Base-by-base conservation (phyloP, 495 filamentous ascomycete genomes). In the Penicillium goetzii region DNA sequence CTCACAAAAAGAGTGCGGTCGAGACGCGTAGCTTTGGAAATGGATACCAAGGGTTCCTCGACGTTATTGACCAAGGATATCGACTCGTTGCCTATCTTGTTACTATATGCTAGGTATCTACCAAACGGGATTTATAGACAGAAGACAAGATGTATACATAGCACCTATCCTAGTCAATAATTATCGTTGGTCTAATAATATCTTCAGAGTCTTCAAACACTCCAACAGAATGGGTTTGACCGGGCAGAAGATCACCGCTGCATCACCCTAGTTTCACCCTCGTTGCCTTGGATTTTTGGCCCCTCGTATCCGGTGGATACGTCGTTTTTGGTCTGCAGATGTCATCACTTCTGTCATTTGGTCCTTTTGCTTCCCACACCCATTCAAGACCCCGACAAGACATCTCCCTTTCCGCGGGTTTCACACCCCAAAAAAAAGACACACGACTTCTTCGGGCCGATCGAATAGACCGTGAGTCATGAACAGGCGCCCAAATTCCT, bases 401-500 rank as follows among this genome's bases (percentile, higher is more conserved):
- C 47, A 28, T 51, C 25, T 17, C 14, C 14, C 14, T 30, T 28
- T 51, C 25, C 47, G n/a, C 25, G 47, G 47, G 47, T 17, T 51
- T 47, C 43, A 47, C 4, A 4, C 10, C 9, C 4, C 25, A 15
- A 26, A 15, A 26, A 12, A 12, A 19, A 4, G 45, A 25, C 23
- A 23, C 23, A 49, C n/a, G 45, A 1, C 23, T 26, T 49, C 15
- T n/a, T 4, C 17, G 12, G 40, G n/a, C n/a, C 17, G 40, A 43
- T 43, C 17, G 5, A 19, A 43, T 12, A 17, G 25, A 51, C 25
- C 23, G n/a, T 62, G 59, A 62, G 33, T 62, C 59, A 62, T 56
- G 49, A 60, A 23, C 40, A 62, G 59, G 59, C 59, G 23, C 47
- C 60, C 11, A 59, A 23, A 62, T 47, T 47, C 25, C 15, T 32